Conservation (phyloP, 106 monocot genomes). For the Dioscorea alata region DNA sequence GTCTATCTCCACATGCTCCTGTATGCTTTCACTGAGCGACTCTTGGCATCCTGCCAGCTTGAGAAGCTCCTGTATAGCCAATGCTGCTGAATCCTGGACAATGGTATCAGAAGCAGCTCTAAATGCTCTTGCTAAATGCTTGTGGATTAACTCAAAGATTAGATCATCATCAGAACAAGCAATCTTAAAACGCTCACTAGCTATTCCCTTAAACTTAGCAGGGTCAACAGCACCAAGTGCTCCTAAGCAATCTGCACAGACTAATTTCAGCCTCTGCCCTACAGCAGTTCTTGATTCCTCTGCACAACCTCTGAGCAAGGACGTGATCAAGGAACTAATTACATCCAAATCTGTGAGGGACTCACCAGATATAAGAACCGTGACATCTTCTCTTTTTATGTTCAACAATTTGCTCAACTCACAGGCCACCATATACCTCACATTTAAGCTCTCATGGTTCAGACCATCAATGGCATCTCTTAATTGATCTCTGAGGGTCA, state of each 20-base stretch:
- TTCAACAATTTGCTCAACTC: constrained; percentile 85
- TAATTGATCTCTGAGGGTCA: constrained; percentile 79
- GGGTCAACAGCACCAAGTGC: constrained; percentile 96
- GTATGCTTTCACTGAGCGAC: constrained; percentile 40
- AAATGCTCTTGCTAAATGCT: constrained; percentile 92
- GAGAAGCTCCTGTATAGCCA: constrained; percentile 97
- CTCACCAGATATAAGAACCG: constrained; percentile 70
- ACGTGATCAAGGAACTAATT: constrained; percentile 67
- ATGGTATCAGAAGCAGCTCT: constrained; percentile 90
- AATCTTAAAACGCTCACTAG: constrained; percentile 89
- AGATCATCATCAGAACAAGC: constrained; percentile 99
- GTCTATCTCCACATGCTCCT: constrained; percentile 8
- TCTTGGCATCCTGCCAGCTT: constrained; percentile 87
- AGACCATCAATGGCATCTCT: constrained; percentile 74
- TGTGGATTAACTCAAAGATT: constrained; percentile 96
- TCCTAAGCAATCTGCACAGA: constrained; percentile 94
- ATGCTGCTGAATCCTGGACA: constrained; percentile 94
- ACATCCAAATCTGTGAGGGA: constrained; percentile 68
- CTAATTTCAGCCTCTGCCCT: constrained; percentile 82
- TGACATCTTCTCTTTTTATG: constrained; percentile 72
- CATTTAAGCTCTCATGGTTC: constrained; percentile 97
- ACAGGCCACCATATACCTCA: constrained; percentile 92
- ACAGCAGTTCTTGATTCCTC: constrained; percentile 88
- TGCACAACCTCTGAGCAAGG: constrained; percentile 80
- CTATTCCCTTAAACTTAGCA: constrained; percentile 78